Evolutionary conservation across 352 stramenopile genomes (phyloP).

Genomic region (Pseudoperonospora humuli): DNA sequence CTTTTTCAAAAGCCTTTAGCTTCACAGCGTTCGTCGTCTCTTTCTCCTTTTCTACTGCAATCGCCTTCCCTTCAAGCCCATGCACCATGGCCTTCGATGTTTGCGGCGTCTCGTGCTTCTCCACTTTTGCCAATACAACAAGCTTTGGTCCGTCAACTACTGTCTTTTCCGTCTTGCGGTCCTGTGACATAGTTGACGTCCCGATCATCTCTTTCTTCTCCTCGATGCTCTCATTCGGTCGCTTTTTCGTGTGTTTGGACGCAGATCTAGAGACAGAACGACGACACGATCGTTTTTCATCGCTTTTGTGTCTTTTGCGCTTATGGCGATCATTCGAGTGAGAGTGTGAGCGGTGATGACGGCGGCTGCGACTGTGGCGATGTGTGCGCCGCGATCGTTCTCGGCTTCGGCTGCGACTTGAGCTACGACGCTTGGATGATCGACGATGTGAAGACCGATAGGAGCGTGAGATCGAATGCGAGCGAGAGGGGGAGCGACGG

Average conservation of each 20-base stretch:
- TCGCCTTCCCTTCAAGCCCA: no score
- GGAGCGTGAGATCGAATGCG: constrained; percentile 10
- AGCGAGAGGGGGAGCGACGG: constrained; percentile 4
- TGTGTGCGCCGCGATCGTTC: constrained; percentile 24
- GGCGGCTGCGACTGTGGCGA: constrained; percentile 14
- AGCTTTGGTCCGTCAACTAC: neutral
- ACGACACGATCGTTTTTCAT: constrained; percentile 3
- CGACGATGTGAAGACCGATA: constrained; percentile 6
- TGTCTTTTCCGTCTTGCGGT: neutral
- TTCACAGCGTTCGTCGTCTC: constrained; percentile 1
- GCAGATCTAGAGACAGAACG: constrained; percentile 8
- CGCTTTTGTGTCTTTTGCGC: constrained; percentile 9
- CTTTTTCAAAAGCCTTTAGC: constrained; percentile 8
- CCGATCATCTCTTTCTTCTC: neutral
- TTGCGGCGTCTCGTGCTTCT: neutral
- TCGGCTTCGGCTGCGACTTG: constrained; percentile 18
- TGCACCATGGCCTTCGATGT: neutral
- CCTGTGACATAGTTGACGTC: neutral
- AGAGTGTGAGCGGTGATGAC: constrained; percentile 16
- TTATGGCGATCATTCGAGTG: constrained; percentile 25
- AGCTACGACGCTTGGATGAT: constrained; percentile 18
- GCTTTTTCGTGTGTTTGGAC: constrained; percentile 8
- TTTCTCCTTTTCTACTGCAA: constrained; percentile 10
- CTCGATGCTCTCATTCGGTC: neutral
- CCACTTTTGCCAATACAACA: no score